Base-by-base conservation (phyloP, 306 rosid genomes). In the Cucurbita pepo region DNA sequence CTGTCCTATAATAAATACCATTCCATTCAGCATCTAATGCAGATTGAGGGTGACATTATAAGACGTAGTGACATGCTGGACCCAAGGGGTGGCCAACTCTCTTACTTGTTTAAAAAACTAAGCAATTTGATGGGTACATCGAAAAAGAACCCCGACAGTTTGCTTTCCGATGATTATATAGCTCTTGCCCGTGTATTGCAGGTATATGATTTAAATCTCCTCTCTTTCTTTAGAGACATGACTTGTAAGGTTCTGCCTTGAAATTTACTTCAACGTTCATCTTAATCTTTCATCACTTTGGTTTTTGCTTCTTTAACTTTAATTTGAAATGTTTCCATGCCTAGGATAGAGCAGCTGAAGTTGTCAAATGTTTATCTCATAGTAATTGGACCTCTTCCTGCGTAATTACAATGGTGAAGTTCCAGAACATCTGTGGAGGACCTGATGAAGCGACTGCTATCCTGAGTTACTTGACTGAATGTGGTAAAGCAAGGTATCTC, bases 401-500 rank as follows among this genome's bases (percentile, higher is more conserved):
- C 78, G 52, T 90, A 18, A 41, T 87, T 47, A 87, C 98, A 19
- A 85, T 90, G 87, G 77, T 75, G 82, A 89, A 78, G 76, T 88
- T 93, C 74, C 90, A 78, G 71, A 83, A 87, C 47, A 55, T 88
- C 45, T 90, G 96, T 64, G 96, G 93, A 74, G 94, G 90, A 40
- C 70, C 74, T 7, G 81, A 81, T 22, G 89, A 87, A 75, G 87
- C 89, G 38, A 86, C 94, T 53, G 90, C 87, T 21, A 66, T 87
- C 48, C 82, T 93, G 82, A 81, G 87, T 78, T 86, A 84, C 82
- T 38, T 93, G 80, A 80, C 84, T 56, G 88, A 86, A 19, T 85
- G 84, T 72, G 86, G 90, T 75, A 87, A 87, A 76, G 90, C 96
- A 48, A 85, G 77, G 34, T 80, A 82, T 80, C 81, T 90, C 73